phyloP scores from a whole-genome alignment of 179 eudicot genomes.

The Vitellaria paradoxa region DNA sequence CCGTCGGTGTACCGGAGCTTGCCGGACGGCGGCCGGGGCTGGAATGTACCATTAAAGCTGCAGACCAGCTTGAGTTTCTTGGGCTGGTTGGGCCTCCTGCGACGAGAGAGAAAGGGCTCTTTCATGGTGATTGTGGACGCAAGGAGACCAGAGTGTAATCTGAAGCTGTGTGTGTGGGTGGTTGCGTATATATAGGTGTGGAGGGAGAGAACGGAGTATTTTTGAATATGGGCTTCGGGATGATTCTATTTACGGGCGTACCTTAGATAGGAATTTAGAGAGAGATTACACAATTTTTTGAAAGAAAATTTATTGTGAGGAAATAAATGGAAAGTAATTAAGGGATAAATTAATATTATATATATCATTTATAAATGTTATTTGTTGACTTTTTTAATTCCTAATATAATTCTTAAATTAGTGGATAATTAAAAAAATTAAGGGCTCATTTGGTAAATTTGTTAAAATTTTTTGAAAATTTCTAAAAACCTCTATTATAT shows the following conservation, averaged over 20 bases:
- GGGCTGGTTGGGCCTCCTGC: not conserved
- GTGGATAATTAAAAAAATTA: too few species aligned
- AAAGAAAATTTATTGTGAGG: not conserved
- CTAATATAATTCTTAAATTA: too few species aligned
- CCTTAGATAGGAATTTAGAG: not conserved
- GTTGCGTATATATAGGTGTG: slow-evolving; percentile 7
- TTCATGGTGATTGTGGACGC: slow-evolving; percentile 17
- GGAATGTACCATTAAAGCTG: slow-evolving; percentile 27
- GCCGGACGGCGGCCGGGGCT: slow-evolving; percentile 6
- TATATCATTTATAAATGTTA: too few species aligned
- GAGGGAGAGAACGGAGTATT: not conserved
- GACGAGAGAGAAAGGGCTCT: slow-evolving; percentile 15
- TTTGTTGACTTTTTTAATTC: too few species aligned
- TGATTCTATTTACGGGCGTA: slow-evolving; percentile 2
- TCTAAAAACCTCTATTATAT: too few species aligned
- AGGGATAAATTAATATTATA: too few species aligned
- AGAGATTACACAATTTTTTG: not conserved
- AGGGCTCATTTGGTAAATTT: too few species aligned
- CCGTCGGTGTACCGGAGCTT: slow-evolving; percentile 25
- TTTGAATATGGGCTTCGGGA: not conserved
- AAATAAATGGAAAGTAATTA: too few species aligned
- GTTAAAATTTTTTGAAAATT: too few species aligned
- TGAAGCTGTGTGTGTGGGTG: not conserved
- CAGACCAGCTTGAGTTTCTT: slow-evolving; percentile 25
- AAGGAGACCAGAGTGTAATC: not conserved